Conservation (phyloP, 495 filamentous ascomycete species). For the Elasticomyces elasticus region DNA sequence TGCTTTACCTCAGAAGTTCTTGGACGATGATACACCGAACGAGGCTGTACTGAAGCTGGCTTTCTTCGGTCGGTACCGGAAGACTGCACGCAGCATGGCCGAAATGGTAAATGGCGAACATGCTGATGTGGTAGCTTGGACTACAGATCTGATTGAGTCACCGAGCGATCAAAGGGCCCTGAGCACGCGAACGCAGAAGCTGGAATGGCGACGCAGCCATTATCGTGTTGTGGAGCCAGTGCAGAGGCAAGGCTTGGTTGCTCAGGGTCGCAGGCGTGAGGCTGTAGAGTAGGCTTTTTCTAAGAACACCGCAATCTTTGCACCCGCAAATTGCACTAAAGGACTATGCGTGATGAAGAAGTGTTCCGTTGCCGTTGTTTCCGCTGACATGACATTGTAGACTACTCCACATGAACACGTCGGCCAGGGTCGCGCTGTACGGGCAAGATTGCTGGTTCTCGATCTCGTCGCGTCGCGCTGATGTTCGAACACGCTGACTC, state of each 20-base stretch:
- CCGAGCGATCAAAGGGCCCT: background rate
- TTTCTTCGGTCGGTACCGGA: constrained; percentile 10
- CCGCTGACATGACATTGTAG: too few species aligned
- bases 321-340: too few species aligned
- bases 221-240: background rate
- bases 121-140: background rate
- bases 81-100: background rate
- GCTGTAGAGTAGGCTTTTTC: too few species aligned
- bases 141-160: background rate
- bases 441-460: too few species aligned
- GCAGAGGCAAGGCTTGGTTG: too few species aligned
- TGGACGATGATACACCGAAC: background rate
- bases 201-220: constrained; percentile 1
- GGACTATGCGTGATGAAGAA: too few species aligned
- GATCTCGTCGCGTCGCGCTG: too few species aligned
- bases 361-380: too few species aligned
- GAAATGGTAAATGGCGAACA: background rate
- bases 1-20: background rate
- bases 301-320: too few species aligned
- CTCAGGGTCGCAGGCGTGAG: too few species aligned
- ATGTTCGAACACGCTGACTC: background rate
- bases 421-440: too few species aligned
- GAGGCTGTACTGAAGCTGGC: background rate
- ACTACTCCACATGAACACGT: too few species aligned
- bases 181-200: background rate